Evolutionary conservation across 2,329 filamentous ascomycete species (phyloP), one percentile per base, ranked within the genome.

Genomic region (Alternaria tenuissima): DNA sequence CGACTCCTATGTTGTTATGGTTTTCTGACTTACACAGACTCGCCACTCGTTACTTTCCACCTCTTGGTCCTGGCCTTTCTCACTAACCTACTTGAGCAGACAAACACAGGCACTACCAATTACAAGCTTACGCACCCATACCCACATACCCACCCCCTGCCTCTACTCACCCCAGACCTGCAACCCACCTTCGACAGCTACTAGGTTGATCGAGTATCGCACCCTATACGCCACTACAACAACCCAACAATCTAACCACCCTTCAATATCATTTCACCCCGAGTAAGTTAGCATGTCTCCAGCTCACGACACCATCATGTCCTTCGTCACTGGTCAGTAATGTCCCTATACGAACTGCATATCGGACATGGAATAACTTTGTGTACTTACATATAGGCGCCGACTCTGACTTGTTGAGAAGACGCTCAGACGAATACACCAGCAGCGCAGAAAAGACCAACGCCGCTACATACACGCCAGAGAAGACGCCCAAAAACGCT

Each of bases 291-390:
- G 16, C 7, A 53, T 32, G 39, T 12, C 38, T 32, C 24, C 51
- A 5, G 51, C 39, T 43, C 39, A 53, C 26, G 39, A 53, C 39
- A 53, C 5, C 5, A 51, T 39, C 28, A 44, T 53, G 51, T 32
- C 26, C 4, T 42, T 24, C 20, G 51, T 43, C 38, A 53, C 26
- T 38, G 14, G 34, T 26, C 24, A 26, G 24, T 38, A 38, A 18
- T n/a, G 16, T 38, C 34, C 34, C 34, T 18, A 16, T n/a, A 38
- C 34, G 34, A 38, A 38, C 34, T 8, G 34, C 34, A 38, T n/a
- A 38, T 38, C 34, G 16, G 34, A n/a, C 34, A 38, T n/a, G 34
- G 16, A n/a, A 6, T 38, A n/a, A 38, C 34, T 38, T 38, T 6
- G 16, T 38, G 16, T 7, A 38, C 16, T 38, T 16, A 8, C 34